Base-by-base conservation (phyloP, 2,329 filamentous ascomycete species). In the Botrytis pseudocinerea region DNA sequence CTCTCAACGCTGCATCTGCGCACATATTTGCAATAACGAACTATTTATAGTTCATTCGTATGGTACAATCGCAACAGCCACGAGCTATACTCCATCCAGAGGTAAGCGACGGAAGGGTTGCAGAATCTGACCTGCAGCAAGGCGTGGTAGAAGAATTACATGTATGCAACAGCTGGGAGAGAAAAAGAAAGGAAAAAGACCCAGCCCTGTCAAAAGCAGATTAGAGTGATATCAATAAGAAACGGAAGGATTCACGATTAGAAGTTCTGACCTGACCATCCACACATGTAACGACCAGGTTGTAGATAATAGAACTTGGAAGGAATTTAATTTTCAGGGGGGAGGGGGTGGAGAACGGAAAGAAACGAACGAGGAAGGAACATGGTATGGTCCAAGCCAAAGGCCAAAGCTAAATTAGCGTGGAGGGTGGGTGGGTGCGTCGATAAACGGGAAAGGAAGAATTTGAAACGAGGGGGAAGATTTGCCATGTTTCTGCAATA, bases 101-200 rank as follows among this genome's bases (percentile, higher is more conserved):
- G 68, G 57, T 62, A 40, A 51, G 69, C 42, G 25, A 63, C 65
- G 65, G 35, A 57, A 62, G 59, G 69, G 69, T 63, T 51, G 57
- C 57, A 63, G 51, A 38, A 70, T 61, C 57, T 70, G 69, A 70
- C 51, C 69, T 48, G 69, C 69, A 40, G 69, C 65, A 68, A 57
- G 65, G 48, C 65, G 64, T 68, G 22, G 46, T 66, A 51, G 32
- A 66, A 7, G 35, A 44, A 7, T 57, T 14, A 38, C 12, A 54
- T 69, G 32, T 22, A 40, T 40, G n/a, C 32, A 28, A 61, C 22
- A 46, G n/a, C 5, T n/a, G n/a, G 57, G 2, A 38, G 35, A 38
- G 35, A 38, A 35, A 25, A 38, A 4, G 38, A 40, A 63, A 38
- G 35, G 1, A 28, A 54, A 28, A 54, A 28, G n/a, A 5, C 14